Evolutionary conservation across 306 rosid genomes (phyloP), one percentile per base, ranked within the genome.

Genomic region (Myrica gale): DNA sequence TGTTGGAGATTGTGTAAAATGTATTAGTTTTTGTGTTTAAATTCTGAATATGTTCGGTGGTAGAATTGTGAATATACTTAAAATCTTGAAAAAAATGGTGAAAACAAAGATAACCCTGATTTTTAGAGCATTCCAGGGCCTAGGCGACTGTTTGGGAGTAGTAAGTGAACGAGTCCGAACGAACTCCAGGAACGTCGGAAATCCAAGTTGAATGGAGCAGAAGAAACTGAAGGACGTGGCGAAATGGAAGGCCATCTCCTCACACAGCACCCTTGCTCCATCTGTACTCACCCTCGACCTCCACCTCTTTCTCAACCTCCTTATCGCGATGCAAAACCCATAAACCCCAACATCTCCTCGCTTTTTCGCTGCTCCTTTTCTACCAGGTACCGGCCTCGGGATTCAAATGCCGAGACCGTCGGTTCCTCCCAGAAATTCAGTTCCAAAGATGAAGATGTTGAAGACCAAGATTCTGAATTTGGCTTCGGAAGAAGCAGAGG

Each of bases 331-430:
- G 89, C 88, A 80, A 82, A 90, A 41, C 78, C 81, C 77, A 69
- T 48, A 73, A 54, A 75, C 65, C 57, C 81, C 23, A 10, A 45
- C 37, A 76, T 0, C 56, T 45, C 66, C 73, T 63, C 15, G 54
- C 81, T 19, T n/a, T 77, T 47, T 73, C 87, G 83, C 54, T 65
- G 75, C 81, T 82, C 82, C 73, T 88, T 73, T 74, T 61, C 90
- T 65, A 57, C 82, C 74, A 81, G 77, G 53, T 86, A 81, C 88
- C 96, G 91, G 0, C 95, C 92, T 57, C 90, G 92, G 93, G 92
- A 92, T 51, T 89, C 97, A 73, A 92, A 87, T 70, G 92, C 93
- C 45, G 95, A 90, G 74, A 52, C 96, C 78, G 69, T 85, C 39
- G 82, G 82, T 11, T 57, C 63, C 8, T 83, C 90, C 47, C 77